These are phyloP conservation scores for Leishmania aethiopica DNA, from an alignment of 208 protist genomes.

Conservation along the genomic window DNA sequence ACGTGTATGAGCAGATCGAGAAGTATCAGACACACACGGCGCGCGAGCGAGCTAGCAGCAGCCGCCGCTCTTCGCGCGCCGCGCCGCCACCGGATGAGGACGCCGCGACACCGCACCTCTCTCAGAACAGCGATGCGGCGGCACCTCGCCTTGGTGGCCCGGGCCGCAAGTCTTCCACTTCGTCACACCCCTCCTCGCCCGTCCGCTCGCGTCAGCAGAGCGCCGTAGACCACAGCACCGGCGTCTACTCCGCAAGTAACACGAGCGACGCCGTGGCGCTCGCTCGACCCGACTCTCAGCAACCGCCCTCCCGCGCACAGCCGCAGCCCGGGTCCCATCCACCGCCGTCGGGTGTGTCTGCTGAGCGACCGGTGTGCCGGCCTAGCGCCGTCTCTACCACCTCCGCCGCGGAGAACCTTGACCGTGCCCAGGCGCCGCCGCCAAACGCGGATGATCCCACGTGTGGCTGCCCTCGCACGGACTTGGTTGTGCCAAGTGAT, in stretches of 20 bases:
- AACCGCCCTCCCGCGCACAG: not conserved
- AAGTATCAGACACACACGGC: not conserved
- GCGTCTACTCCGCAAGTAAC: not conserved
- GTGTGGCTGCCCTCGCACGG: constrained; percentile 11
- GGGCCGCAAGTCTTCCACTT: not conserved
- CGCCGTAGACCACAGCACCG: not conserved
- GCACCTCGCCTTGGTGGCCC: not conserved
- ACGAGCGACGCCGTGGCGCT: not conserved
- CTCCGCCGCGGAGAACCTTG: not conserved
- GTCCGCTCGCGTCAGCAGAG: not conserved
- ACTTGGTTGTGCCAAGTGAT: constrained; percentile 23
- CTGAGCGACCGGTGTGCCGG: not conserved
- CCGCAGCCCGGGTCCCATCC: not conserved
- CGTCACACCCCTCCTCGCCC: not conserved
- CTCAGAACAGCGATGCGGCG: not conserved
- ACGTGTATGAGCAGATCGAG: constrained; percentile 9
- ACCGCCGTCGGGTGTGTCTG: no score
- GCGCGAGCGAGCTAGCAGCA: constrained; percentile 1
- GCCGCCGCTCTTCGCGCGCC: not conserved
- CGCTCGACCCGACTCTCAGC: not conserved
- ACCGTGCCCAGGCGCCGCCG: not conserved
- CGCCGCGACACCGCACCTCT: not conserved
- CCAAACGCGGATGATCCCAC: not conserved
- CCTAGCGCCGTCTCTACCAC: not conserved
- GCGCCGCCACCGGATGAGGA: not conserved